Evolutionary conservation across 352 stramenopile genomes (phyloP), one percentile per base, ranked within the genome.

Genomic region (Phytopythium ostracodes): DNA sequence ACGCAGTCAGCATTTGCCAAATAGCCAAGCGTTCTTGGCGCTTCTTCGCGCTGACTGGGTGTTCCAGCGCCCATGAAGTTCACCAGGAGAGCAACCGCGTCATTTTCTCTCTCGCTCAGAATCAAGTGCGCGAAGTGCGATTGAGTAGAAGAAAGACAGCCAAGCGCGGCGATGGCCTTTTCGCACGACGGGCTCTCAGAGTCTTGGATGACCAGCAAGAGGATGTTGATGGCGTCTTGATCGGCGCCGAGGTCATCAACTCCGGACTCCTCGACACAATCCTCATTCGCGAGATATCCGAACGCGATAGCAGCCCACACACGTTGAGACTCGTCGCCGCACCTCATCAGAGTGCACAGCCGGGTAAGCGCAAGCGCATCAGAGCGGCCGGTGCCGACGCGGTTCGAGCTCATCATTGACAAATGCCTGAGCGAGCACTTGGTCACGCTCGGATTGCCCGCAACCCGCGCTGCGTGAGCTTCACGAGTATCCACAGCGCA

Each of bases 371-470:
- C 20, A n/a, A n/a, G n/a, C 4, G n/a, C 9, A 12, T 22, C 6
- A 31, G 10, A 29, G n/a, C 46, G 46, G 46, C 46, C 24, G 15
- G n/a, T 22, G 20, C 24, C 46, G 22, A 20, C n/a, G n/a, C 10
- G 7, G 46, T 52, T 52, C 14, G 46, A 52, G 46, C 20, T 31
- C n/a, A 52, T 52, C n/a, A 52, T 52, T 31, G 46, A 52, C 46
- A 52, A 31, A n/a, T 52, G 46, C 24, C 46, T 25, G 22, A 52
- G 20, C 46, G 46, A 52, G 12, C n/a, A 52, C 46, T 52, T 52
- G n/a, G 46, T 18, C n/a, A 17, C 24, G 24, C 46, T 52, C 8
- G 46, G 46, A 18, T 33, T 52, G 10, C n/a, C 11, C 4, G 46
- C 46, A 25, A 31, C 4, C 46, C 46, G 22, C 46, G n/a, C n/a